phyloP scores from a whole-genome alignment of 768 basidiomycete genomes.

The Chalciporus chontae region DNA sequence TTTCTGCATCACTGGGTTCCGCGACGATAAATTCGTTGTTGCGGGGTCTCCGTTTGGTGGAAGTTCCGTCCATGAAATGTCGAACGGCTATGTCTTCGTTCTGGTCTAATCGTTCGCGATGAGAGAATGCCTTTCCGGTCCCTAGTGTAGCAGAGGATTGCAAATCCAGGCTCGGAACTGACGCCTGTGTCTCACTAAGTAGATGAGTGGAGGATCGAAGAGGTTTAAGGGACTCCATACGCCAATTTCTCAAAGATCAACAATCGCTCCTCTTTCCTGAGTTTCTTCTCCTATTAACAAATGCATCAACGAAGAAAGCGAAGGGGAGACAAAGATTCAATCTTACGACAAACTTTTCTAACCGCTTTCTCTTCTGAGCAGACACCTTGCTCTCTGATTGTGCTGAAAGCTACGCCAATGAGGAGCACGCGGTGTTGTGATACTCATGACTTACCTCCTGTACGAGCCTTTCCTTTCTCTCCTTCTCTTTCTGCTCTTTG shows the following conservation, averaged over 20 bases:
- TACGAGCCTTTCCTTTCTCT: constrained; percentile 55
- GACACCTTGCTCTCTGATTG: constrained; percentile 72
- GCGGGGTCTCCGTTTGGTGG: constrained; percentile 48
- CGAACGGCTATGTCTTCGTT: constrained; percentile 58
- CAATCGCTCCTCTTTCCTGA: constrained; percentile 84
- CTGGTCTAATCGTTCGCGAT: constrained; percentile 56
- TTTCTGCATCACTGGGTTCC: constrained; percentile 25
- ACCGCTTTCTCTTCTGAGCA: constrained; percentile 79
- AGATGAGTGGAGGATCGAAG: constrained; percentile 10
- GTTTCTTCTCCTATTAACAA: constrained; percentile 71
- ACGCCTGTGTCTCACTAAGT: constrained; percentile 71
- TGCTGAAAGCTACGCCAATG: constrained; percentile 25
- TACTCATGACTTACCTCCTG: constrained; percentile 48
- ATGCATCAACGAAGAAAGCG: not conserved
- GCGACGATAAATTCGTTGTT: constrained; percentile 23
- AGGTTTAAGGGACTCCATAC: constrained; percentile 40
- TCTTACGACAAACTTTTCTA: constrained; percentile 90
- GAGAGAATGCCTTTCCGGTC: constrained; percentile 60
- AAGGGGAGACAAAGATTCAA: not conserved
- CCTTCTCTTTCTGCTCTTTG: constrained; percentile 55
- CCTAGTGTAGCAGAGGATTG: constrained; percentile 84
- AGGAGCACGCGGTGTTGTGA: not conserved
- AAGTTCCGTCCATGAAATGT: constrained; percentile 45
- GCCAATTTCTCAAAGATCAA: constrained; percentile 76
- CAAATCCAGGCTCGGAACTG: constrained; percentile 55